These are phyloP conservation scores for Termitomyces sp. DNA, from an alignment of 1,284 basidiomycete species.

Conservation along the genomic window DNA sequence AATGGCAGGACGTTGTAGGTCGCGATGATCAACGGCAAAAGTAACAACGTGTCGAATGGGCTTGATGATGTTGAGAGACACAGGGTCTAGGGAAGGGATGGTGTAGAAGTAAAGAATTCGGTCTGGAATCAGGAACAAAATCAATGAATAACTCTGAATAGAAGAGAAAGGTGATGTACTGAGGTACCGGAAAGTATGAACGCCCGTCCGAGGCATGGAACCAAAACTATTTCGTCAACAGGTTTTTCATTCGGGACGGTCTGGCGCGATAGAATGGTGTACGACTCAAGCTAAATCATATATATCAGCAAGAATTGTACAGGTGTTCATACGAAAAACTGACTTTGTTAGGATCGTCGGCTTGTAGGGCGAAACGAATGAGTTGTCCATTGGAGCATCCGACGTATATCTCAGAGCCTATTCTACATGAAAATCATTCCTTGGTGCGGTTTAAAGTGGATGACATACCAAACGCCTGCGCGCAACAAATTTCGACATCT, in stretches of 20 bases:
- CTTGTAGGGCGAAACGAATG: constrained; percentile 60
- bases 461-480: constrained; percentile 45
- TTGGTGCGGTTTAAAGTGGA: background rate
- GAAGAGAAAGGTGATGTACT: constrained; percentile 22
- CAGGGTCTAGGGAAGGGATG: constrained; percentile 72
- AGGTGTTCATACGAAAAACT: constrained; percentile 18
- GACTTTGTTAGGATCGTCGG: constrained; percentile 49
- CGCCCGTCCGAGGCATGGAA: constrained; percentile 68
- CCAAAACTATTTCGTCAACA: constrained; percentile 72
- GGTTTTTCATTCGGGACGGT: constrained; percentile 56
- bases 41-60: constrained; percentile 75
- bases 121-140: constrained; percentile 40
- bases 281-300: constrained; percentile 51
- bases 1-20: constrained; percentile 52
- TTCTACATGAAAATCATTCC: background rate
- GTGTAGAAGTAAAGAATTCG: constrained; percentile 76
- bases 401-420: constrained; percentile 69
- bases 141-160: constrained; percentile 10
- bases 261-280: constrained; percentile 65
- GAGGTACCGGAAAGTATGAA: constrained; percentile 66
- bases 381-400: constrained; percentile 72
- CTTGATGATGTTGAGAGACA: constrained; percentile 62
- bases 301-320: background rate
- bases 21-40: constrained; percentile 78
- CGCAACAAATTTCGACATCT: constrained; percentile 31